Base-by-base conservation (phyloP, 2,329 filamentous ascomycete species). In the Aspergillus ibericus region DNA sequence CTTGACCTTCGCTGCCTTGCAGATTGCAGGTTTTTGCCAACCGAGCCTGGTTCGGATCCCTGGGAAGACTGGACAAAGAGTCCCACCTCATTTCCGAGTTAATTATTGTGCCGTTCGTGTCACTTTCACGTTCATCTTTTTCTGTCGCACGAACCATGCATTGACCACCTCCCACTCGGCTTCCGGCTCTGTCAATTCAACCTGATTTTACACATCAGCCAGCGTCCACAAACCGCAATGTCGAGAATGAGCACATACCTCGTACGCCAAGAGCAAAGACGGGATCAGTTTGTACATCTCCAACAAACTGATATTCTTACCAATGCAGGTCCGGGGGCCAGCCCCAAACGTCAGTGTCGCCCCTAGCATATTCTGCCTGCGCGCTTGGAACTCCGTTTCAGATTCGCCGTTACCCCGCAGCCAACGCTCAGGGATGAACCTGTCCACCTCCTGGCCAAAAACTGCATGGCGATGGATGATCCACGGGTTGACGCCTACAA, bases 261-360 rank as follows among this genome's bases (percentile, higher is more conserved):
- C 51, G 44, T 60, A 66, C 10, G 36, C 58, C 29, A 64, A 44
- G 83, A 67, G 72, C 13, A 86, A 71, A 42, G 82, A 78, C 6
- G 82, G 82, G n/a, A 84, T 70, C 27, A 85, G 77, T 75, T 87
- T 87, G 71, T 85, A 84, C 64, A 84, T 84, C 69, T 85, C 82
- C 22, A 85, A 70, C 42, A 84, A 68, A 2, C 82, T 82, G 34
- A 85, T 71, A 66, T 85, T 83, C 12, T 81, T 78, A 29, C 83
- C 82, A 56, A 84, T 82, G 66, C 83, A 85, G 4, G 82, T 72
- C 57, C 84, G 81, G 15, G 77, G 75, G 5, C 83, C 83, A 22
- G 81, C 82, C n/a, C 83, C 83, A 62, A 85, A 85, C 1, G 66
- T 66, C 20, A 71, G 63, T 2, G 60, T 66, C 5, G 59, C 60